Evolutionary conservation across 2,329 filamentous ascomycete species (phyloP), one percentile per base, ranked within the genome.

Genomic region (Huntiella bhutanensis): DNA sequence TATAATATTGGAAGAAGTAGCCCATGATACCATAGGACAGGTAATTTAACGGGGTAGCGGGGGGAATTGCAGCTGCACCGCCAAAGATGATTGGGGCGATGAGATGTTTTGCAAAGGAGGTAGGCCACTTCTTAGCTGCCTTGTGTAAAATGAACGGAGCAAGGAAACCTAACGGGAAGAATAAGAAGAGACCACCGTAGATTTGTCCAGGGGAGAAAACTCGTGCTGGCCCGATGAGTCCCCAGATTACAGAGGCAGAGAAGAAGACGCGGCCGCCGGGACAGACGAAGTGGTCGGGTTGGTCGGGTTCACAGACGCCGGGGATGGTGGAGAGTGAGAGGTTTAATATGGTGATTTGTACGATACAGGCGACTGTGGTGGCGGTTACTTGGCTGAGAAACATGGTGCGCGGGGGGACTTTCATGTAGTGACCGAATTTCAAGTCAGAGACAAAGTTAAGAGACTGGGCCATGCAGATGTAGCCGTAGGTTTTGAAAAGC

Each of bases 371-470:
- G 55, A 79, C 68, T 0, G 78, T 71, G 0, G 76, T 79, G 5
- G 77, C 76, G 1, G 77, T 69, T 3, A 80, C 68, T 56, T 82
- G 77, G 4, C 69, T 67, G 60, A 71, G 66, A 60, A 82, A 82
- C 63, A 80, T 77, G 12, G 73, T 77, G 13, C 74, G 66, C 11
- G 75, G 77, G 0, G 77, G 77, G 7, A 75, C 73, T 59, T 76
- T 76, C 76, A 83, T 82, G 63, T 83, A 83, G 56, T 82, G 79
- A 4, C 74, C 78, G 39, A 80, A 74, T 55, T 82, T 82, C 51
- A 82, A 64, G 54, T 82, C 78, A 5, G 71, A 65, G 8, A 75
- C 66, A 55, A 82, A 82, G 53, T 66, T 70, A 34, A 81, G 65
- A 0, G 75, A 72, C 58, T 81, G 76, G 1, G 70, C 73, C 71